These are phyloP conservation scores for Cephaloascus fragrans DNA, from an alignment of 805 yeast species.

Conservation along the genomic window DNA sequence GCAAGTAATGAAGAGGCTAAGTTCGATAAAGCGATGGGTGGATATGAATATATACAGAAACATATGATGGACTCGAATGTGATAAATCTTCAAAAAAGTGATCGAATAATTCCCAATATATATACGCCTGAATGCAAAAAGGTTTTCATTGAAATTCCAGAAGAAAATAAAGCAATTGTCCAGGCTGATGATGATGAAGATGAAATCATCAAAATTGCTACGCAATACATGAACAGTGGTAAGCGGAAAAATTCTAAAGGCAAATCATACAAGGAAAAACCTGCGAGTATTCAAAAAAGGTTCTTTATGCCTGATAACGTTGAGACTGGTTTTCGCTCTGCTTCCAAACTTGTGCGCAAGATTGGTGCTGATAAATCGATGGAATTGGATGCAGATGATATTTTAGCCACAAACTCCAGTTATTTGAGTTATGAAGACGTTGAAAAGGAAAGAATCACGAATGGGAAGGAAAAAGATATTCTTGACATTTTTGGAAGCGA, in stretches of 20 bases:
- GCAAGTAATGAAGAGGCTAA: slow-evolving; percentile 71
- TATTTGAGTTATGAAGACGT: slow-evolving; percentile 1
- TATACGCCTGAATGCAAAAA: slow-evolving; percentile 48
- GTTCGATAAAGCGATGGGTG: slow-evolving; percentile 76
- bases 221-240: slow-evolving; percentile 45
- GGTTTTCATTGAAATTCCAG: slow-evolving; percentile 54
- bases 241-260: slow-evolving; percentile 7
- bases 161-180: slow-evolving; percentile 49
- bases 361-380: slow-evolving; percentile 1
- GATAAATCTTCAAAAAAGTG: slow-evolving; percentile 36
- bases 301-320: slow-evolving; percentile 73
- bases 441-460: slow-evolving; percentile 4
- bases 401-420: slow-evolving; percentile 3
- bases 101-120: slow-evolving; percentile 58
- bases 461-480: slow-evolving; percentile 4
- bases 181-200: slow-evolving; percentile 45
- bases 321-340: slow-evolving; percentile 51
- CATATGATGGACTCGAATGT: slow-evolving; percentile 44
- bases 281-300: slow-evolving; percentile 21
- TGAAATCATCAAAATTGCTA: slow-evolving; percentile 59
- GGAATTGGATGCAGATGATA: slow-evolving; percentile 6
- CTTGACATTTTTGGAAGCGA: too few relatives aligned
- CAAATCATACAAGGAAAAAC: slow-evolving; percentile 7
- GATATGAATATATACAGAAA: slow-evolving; percentile 69
- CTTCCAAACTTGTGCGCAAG: slow-evolving; percentile 34